Conservation (phyloP, 1,284 basidiomycete species). For the Marasmius fiardii region DNA sequence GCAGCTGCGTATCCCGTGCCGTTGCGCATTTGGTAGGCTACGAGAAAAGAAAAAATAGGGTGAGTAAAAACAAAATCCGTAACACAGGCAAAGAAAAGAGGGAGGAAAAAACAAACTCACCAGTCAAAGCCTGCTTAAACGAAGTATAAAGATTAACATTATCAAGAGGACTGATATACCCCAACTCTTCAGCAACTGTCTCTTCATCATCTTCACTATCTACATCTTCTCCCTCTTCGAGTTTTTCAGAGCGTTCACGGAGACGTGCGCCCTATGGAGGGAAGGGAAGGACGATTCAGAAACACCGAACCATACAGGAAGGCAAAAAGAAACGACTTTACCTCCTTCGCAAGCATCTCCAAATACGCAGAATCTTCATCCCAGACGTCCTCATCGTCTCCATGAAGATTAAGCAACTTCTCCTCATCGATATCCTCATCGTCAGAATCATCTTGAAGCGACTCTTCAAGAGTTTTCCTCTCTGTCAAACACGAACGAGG, state of each 20-base stretch:
- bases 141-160: constrained; percentile 65
- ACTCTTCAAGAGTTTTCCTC: constrained; percentile 63
- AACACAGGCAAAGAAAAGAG: background rate
- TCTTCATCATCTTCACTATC: constrained; percentile 51
- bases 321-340: constrained; percentile 24
- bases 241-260: constrained; percentile 54
- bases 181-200: constrained; percentile 74
- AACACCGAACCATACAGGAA: constrained; percentile 6
- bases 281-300: constrained; percentile 4
- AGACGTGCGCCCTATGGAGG: constrained; percentile 59
- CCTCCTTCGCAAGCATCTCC: constrained; percentile 79
- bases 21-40: constrained; percentile 76
- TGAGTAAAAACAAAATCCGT: too few relatives aligned
- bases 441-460: constrained; percentile 57
- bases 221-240: constrained; percentile 34
- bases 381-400: constrained; percentile 81
- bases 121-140: constrained; percentile 72
- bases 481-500: constrained; percentile 42
- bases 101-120: constrained; percentile 34
- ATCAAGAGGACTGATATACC: constrained; percentile 77
- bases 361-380: constrained; percentile 82
- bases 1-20: constrained; percentile 60
- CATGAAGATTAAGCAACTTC: constrained; percentile 62
- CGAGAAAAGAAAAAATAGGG: too few relatives aligned
- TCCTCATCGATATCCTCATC: constrained; percentile 60